Evolutionary conservation across 2,329 filamentous ascomycete species (phyloP), one percentile per base, ranked within the genome.

Genomic region (Cladophialophora exuberans): DNA sequence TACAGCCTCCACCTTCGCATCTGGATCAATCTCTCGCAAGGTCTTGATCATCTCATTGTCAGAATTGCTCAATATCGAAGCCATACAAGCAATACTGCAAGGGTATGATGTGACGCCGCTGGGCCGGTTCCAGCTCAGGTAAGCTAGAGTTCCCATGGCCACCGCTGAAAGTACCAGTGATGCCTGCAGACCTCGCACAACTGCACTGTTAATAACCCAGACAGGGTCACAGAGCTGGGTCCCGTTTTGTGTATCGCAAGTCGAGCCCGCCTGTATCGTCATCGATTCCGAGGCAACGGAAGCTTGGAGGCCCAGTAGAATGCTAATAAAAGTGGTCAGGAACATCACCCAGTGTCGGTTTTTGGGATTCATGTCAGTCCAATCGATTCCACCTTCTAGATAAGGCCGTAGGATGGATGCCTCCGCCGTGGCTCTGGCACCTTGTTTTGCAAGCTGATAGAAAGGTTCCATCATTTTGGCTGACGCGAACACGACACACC

Each of bases 311-410:
- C 26, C 35, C 22, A 51, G 33, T 13, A 50, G 10, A 17, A 51
- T 35, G 38, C 39, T 33, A 15, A 55, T 30, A 23, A 55, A 18
- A 7, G 33, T 55, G 5, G 46, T 50, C 25, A 51, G 22, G 28
- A 51, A 43, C 46, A 55, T 55, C 25, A 51, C 36, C 52, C 52
- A 55, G 23, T 51, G 52, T 17, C 35, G 39, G 31, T 49, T 49
- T 17, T 15, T 18, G 10, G 52, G 43, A 26, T 49, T 39, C 31
- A 54, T 13, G 22, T 48, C 31, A 3, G 22, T 11, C 17, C 25
- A 54, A 15, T 48, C 44, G 20, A 50, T 48, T 20, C 45, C 52
- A 15, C 44, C 45, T 20, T 38, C 20, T 13, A 55, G 47, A 23
- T 55, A 51, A 2, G 48, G 33, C 11, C 43, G 30, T n/a, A 42